These are phyloP conservation scores for Tulasnella sp. DNA, from an alignment of 768 basidiomycete species.

Conservation along the genomic window DNA sequence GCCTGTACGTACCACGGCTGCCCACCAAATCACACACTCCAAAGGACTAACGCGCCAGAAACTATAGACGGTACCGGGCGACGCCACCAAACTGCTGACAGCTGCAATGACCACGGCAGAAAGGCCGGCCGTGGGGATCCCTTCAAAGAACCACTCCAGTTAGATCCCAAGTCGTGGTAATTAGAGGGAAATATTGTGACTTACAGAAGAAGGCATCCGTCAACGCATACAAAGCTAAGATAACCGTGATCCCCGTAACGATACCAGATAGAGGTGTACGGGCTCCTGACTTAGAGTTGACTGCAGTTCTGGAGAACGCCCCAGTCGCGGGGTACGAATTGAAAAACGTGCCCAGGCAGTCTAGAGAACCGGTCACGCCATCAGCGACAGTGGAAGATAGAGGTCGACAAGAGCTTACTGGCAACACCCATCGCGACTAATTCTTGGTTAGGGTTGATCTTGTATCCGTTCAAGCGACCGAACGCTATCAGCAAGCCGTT, in stretches of 20 bases:
- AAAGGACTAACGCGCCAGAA: conserved; percentile 93
- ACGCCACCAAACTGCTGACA: conserved; percentile 55
- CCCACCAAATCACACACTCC: conserved; percentile 80
- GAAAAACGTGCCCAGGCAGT: conserved; percentile 81
- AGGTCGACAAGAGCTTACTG: conserved; percentile 23
- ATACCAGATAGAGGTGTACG: conserved; percentile 86
- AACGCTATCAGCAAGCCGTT: conserved; percentile 45
- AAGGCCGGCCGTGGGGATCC: conserved; percentile 37
- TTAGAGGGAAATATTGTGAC: conserved; percentile 36
- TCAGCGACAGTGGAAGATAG: no score
- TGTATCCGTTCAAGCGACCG: conserved; percentile 89
- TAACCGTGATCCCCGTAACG: conserved; percentile 74
- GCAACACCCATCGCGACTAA: conserved; percentile 94
- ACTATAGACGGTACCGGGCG: conserved; percentile 64
- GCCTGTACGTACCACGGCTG: conserved; percentile 42
- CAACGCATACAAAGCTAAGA: conserved; percentile 88
- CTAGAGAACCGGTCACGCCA: background rate
- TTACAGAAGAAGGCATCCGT: conserved; percentile 78
- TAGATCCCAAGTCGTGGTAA: conserved; percentile 28
- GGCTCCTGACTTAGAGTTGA: conserved; percentile 93
- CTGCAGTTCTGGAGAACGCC: conserved; percentile 90
- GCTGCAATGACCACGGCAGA: conserved; percentile 74
- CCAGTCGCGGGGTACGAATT: conserved; percentile 92
- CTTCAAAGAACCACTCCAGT: conserved; percentile 17
- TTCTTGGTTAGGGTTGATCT: conserved; percentile 41